Evolutionary conservation across 129 eudicot genomes (phyloP), one percentile per base, ranked within the genome.

Genomic region (Flaveria linearis): DNA sequence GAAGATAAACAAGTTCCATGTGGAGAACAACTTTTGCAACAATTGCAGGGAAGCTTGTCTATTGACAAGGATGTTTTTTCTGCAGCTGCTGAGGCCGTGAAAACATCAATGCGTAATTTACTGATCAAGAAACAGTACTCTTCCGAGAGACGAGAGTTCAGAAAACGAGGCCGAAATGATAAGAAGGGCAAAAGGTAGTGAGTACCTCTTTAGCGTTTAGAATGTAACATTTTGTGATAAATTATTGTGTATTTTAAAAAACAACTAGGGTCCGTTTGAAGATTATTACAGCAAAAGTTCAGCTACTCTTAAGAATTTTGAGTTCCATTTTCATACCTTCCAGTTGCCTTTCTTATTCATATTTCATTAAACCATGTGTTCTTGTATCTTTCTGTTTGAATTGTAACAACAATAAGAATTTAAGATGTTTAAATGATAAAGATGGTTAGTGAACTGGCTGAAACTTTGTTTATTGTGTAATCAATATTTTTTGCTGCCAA

Each of bases 81-180:
- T 5, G 82, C 83, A 12, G 91, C 98, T 17, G 90, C 97, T 5
- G 96, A 91, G 77, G 97, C 97, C 41, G 89, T 94, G 36, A 88
- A 88, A 85, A 80, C 88, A 0, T 84, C 98, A 0, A 87, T 94
- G 98, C 89, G 90, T 50, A 94, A 87, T 83, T 64, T 94, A 50
- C 61, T 93, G 72, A 90, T 30, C 45, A 94, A 94, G 81, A 94
- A 94, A 67, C 93, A 91, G 83, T 94, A 94, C 58, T 84, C 93
- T 0, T 25, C 72, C 0, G 98, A 94, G 61, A 89, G 79, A 65
- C 90, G 98, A 4, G 98, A 94, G 56, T 84, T 87, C 56, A 86
- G 98, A 77, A 94, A 94, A 83, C 70, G 91, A 78, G 96, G 96
- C 52, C 68, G 98, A 61, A 94, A 94, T 26, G 98, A 94, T 30